Conservation (phyloP, 371 early-diverging fungal genomes). For the Sporodiniella umbellata region DNA sequence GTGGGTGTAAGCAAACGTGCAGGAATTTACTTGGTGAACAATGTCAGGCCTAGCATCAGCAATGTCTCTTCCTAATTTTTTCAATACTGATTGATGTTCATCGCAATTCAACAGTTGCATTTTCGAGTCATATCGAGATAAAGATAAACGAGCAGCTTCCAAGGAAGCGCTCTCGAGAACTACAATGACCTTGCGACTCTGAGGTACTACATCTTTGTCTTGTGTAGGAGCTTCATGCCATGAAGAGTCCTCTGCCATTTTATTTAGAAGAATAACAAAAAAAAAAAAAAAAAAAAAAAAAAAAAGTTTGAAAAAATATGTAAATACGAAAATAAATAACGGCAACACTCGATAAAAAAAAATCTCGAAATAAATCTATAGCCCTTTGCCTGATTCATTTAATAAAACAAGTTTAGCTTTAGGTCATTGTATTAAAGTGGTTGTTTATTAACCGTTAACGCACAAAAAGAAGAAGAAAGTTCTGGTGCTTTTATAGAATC, state of each 20-base stretch:
- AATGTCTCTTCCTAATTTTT: constrained; percentile 78
- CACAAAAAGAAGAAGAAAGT: too few relatives aligned
- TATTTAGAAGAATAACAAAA: background rate
- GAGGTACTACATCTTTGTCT: constrained; percentile 14
- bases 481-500: too few relatives aligned
- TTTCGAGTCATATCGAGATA: constrained; percentile 71
- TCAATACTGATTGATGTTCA: constrained; percentile 90
- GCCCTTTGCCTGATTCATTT: background rate
- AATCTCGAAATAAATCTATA: background rate
- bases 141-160: constrained; percentile 89
- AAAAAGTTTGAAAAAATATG: background rate
- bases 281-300: background rate
- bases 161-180: constrained; percentile 88
- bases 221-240: constrained; percentile 28
- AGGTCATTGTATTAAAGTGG: too few relatives aligned
- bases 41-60: constrained; percentile 94
- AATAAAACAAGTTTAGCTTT: too few relatives aligned
- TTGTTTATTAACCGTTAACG: too few relatives aligned
- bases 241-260: constrained; percentile 25
- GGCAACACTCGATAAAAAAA: background rate
- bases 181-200: constrained; percentile 73
- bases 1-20: too few relatives aligned
- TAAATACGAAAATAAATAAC: background rate
- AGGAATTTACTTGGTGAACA: constrained; percentile 92
- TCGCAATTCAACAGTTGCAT: constrained; percentile 95